These are phyloP conservation scores for Zoysia japonica DNA, from an alignment of 176 grass and related monocot species.

Conservation along the genomic window DNA sequence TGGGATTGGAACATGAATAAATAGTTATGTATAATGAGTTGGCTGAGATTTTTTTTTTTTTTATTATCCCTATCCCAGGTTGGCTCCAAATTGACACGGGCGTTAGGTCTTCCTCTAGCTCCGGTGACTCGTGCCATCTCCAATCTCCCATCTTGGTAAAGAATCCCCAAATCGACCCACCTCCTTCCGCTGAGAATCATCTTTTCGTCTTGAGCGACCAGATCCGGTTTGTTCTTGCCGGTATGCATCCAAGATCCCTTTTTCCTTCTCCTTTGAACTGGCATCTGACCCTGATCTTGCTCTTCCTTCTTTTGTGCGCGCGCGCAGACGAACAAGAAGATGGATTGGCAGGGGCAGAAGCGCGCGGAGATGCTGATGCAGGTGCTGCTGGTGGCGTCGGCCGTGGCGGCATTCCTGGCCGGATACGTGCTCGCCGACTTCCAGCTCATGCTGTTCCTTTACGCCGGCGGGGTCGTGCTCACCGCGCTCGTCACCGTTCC, in stretches of 20 bases:
- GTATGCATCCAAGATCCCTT: conserved; percentile 30
- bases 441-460: conserved; percentile 79
- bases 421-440: conserved; percentile 73
- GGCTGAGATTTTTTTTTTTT: no score
- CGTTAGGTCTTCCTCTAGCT: not conserved
- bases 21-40: no score
- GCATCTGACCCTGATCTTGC: conserved; percentile 12
- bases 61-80: no score
- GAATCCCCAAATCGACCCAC: not conserved
- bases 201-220: not conserved
- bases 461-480: conserved; percentile 80
- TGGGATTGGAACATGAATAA: no score
- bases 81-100: no score
- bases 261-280: not conserved
- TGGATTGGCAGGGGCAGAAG: conserved; percentile 99
- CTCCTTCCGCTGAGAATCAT: not conserved
- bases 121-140: not conserved
- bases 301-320: not conserved
- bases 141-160: conserved; percentile 3
- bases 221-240: not conserved
- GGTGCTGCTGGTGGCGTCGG: conserved; percentile 67
- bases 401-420: conserved; percentile 54
- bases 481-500: conserved; percentile 79
- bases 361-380: conserved; percentile 89
- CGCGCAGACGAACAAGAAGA: conserved; percentile 28